Evolutionary conservation across 2,329 filamentous ascomycete species (phyloP), one percentile per base, ranked within the genome.

Genomic region (Golovinomyces cichoracearum): DNA sequence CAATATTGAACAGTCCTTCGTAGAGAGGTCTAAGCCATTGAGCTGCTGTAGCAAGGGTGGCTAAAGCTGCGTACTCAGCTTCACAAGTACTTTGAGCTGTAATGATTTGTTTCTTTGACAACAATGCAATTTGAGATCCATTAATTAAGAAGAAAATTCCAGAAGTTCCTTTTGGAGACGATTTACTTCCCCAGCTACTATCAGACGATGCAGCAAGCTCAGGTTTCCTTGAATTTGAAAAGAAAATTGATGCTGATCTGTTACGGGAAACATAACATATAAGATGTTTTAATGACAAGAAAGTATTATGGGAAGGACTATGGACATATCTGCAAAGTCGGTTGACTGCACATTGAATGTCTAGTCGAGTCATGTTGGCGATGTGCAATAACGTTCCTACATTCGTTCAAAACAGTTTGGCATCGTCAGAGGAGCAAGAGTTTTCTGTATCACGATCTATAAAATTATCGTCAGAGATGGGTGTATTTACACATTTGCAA

Each of bases 401-500:
- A 4, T 22, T 25, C 2, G 42, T 2, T n/a, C 42, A 1, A 19
- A n/a, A 45, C 13, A 45, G 26, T 5, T 2, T 12, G 13, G 42
- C 15, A 17, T 27, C 26, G 1, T 3, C 13, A 21, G 2, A 4
- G 1, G 42, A 45, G 12, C 7, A 45, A 2, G 15, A 27, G 4
- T 45, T 45, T 27, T 45, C 42, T 45, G 42, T 45, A 27, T 45
- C 42, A 2, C 42, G 23, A 29, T 45, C 42, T 5, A 45, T 27
- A 1, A 27, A 3, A 45, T 45, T 45, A 29, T 45, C 42, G 21
- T 44, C 40, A 26, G 40, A 3, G 4, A 44, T 22, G 2, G 40
- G 40, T 44, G 40, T 44, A 44, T 21, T 23, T 44, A 10, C 40
- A 44, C 40, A 3, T 4, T 40, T 44, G 10, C 40, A 5, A 23